These are phyloP conservation scores for Hyaloscypha bicolor DNA, from an alignment of 495 filamentous ascomycete species.

Conservation along the genomic window DNA sequence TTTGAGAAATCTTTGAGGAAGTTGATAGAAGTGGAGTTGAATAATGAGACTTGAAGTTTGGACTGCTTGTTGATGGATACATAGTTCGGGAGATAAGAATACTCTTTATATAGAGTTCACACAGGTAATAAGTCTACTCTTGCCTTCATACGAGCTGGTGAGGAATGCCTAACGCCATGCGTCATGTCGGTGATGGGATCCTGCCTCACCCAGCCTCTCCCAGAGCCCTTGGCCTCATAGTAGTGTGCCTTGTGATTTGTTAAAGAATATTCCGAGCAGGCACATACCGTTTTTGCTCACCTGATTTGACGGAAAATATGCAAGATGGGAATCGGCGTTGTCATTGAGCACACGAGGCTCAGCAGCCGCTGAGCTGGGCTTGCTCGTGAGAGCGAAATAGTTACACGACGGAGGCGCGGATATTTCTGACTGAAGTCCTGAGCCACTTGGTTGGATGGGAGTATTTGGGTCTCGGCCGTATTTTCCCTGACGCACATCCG, in stretches of 20 bases:
- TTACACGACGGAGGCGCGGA: neutral
- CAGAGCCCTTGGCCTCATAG: too few species aligned
- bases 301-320: too few species aligned
- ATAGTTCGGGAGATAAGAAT: neutral
- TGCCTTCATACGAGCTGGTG: too few species aligned
- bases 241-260: too few species aligned
- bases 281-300: too few species aligned
- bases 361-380: neutral
- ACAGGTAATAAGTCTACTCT: too few species aligned
- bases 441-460: neutral
- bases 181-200: too few species aligned
- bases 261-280: too few species aligned
- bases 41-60: neutral
- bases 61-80: neutral
- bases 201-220: too few species aligned
- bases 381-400: neutral
- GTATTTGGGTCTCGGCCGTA: neutral
- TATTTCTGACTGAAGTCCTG: conserved; percentile 8
- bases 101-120: neutral
- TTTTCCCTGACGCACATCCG: neutral
- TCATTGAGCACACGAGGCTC: neutral
- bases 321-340: too few species aligned
- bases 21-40: neutral
- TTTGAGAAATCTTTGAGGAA: neutral
- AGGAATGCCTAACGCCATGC: too few species aligned